Evolutionary conservation across 1,284 basidiomycete species (phyloP).

Genomic region (Ganoderma resinaceum): DNA sequence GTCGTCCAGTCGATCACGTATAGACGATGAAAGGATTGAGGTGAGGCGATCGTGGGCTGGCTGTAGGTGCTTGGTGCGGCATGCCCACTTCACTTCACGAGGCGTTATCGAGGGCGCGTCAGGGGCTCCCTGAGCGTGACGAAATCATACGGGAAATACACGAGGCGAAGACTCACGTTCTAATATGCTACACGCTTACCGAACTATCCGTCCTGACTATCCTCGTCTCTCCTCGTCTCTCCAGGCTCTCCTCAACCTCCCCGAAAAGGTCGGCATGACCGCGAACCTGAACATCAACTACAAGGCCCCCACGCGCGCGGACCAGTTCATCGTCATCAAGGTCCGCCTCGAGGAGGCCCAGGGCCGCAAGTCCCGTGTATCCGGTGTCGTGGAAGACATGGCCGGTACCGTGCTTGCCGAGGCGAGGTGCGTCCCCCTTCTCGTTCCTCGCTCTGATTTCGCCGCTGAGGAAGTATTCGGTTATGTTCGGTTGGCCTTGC

Average conservation of each 20-base stretch:
- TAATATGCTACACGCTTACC: not conserved
- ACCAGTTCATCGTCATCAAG: constrained; percentile 83
- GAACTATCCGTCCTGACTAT: not conserved
- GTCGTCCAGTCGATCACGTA: no score
- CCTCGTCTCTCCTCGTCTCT: constrained; percentile 3
- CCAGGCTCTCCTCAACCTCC: constrained; percentile 85
- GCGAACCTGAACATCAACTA: constrained; percentile 82
- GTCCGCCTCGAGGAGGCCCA: constrained; percentile 68
- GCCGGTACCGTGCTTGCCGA: constrained; percentile 83
- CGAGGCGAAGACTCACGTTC: no score
- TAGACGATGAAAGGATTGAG: no score
- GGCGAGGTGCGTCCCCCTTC: constrained; percentile 63
- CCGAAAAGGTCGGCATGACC: constrained; percentile 93
- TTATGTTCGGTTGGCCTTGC: not conserved
- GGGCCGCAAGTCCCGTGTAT: constrained; percentile 81
- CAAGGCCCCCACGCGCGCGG: constrained; percentile 82
- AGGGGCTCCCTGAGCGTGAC: no score
- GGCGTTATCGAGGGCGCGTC: no score
- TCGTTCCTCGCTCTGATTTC: not conserved
- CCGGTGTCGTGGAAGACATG: constrained; percentile 78
- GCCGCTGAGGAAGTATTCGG: not conserved
- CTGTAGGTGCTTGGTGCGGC: no score
- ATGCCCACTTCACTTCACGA: no score
- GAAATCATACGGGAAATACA: not conserved
- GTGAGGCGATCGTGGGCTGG: no score